phyloP scores from a whole-genome alignment of 306 rosid genomes.

The Hylodesmum podocarpum region DNA sequence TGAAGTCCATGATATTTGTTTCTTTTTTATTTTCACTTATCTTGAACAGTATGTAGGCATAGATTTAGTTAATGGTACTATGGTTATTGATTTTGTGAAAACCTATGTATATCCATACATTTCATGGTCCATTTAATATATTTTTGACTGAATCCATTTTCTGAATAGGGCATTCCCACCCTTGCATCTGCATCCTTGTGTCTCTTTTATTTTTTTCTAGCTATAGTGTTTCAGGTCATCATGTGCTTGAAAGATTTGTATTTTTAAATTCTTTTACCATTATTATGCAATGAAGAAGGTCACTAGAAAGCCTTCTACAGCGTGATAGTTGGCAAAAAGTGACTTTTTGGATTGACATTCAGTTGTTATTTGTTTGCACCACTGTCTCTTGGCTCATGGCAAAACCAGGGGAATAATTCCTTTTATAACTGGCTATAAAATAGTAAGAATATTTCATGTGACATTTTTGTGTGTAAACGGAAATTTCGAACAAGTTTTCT shows the following conservation, averaged over 20 bases:
- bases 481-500: constrained; percentile 9
- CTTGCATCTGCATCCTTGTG: not conserved
- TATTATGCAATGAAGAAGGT: not conserved
- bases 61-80: constrained; percentile 1
- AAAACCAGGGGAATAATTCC: not conserved
- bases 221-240: not conserved
- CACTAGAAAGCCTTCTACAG: not conserved
- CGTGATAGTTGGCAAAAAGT: not conserved
- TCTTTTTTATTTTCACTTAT: not conserved
- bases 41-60: not conserved
- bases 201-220: not conserved
- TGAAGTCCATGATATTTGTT: not conserved
- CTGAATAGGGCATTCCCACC: not conserved
- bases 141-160: not conserved
- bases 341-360: constrained; percentile 10
- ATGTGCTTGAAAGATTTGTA: not conserved
- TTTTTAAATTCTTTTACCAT: not conserved
- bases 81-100: not conserved
- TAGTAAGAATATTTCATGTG: not conserved
- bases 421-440: not conserved
- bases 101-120: not conserved
- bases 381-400: not conserved
- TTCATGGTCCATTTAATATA: not conserved
- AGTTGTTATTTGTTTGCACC: not conserved
- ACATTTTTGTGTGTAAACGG: not conserved